These are phyloP conservation scores for Leccinum incarnatum DNA, from an alignment of 768 basidiomycete species.

Conservation along the genomic window DNA sequence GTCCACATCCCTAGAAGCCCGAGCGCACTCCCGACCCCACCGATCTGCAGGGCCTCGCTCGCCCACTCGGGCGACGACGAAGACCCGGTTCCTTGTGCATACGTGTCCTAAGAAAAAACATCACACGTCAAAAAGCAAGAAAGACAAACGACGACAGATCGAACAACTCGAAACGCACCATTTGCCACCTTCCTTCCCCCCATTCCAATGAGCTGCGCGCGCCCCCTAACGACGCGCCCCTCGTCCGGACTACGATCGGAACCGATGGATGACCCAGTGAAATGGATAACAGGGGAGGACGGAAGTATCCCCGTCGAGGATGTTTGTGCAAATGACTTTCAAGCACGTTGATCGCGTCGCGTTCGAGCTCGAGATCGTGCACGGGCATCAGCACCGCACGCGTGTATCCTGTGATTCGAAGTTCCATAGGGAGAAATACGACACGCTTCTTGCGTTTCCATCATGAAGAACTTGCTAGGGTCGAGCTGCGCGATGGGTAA, in stretches of 20 bases:
- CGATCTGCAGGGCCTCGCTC: slow-evolving; percentile 56
- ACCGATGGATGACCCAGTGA: slow-evolving; percentile 45
- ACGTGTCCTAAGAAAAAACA: slow-evolving; percentile 13
- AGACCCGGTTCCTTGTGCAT: slow-evolving; percentile 25
- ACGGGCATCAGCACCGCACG: slow-evolving; percentile 24
- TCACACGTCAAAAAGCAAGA: slow-evolving; percentile 3
- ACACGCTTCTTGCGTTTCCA: slow-evolving; percentile 41
- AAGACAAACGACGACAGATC: background rate
- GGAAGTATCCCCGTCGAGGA: slow-evolving; percentile 16
- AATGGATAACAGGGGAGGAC: slow-evolving; percentile 49
- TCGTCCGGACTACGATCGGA: slow-evolving; percentile 33
- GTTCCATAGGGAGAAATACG: slow-evolving; percentile 50
- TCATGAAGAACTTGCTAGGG: slow-evolving; percentile 29
- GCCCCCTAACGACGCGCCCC: slow-evolving; percentile 38
- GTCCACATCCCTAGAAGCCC: slow-evolving; percentile 60
- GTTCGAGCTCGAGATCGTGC: slow-evolving; percentile 3
- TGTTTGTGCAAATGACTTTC: background rate
- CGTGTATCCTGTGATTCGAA: slow-evolving; percentile 42
- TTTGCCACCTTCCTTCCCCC: slow-evolving; percentile 43
- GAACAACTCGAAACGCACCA: slow-evolving; percentile 34
- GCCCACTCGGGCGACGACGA: slow-evolving; percentile 44
- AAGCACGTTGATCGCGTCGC: slow-evolving; percentile 18
- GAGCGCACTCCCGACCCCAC: slow-evolving; percentile 49
- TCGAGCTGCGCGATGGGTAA: slow-evolving; percentile 17
- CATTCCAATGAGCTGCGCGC: slow-evolving; percentile 43